Conservation (phyloP, 1,139 yeast genomes). For the Candida pseudoviswanathii region DNA sequence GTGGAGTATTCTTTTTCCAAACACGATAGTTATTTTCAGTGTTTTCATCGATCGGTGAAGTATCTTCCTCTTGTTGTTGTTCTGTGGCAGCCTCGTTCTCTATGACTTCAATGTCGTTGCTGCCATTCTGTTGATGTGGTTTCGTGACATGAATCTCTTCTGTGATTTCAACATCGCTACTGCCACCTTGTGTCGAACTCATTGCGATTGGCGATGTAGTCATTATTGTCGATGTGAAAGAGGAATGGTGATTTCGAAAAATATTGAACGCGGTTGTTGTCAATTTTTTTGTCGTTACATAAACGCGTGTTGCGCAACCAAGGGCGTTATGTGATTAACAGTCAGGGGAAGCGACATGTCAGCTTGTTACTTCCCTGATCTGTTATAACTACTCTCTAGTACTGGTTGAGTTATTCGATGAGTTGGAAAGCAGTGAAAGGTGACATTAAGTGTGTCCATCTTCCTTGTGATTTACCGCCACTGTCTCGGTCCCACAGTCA, state of each 20-base stretch:
- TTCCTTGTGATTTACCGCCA: too few relatives aligned
- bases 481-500: too few relatives aligned
- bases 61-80: slow-evolving; percentile 6
- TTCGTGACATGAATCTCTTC: not conserved
- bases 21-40: slow-evolving; percentile 41
- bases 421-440: too few relatives aligned
- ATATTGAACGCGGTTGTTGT: not conserved
- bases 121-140: not conserved
- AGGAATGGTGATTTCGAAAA: not conserved
- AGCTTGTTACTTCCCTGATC: too few relatives aligned
- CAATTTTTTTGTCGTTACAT: not conserved
- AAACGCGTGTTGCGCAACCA: not conserved
- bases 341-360: too few relatives aligned
- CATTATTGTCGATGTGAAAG: not conserved
- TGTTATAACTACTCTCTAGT: too few relatives aligned
- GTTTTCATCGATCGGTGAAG: slow-evolving; percentile 23
- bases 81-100: not conserved
- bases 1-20: slow-evolving; percentile 61
- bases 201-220: not conserved
- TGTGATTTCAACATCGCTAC: not conserved
- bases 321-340: too few relatives aligned
- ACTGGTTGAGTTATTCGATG: too few relatives aligned
- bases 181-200: not conserved
- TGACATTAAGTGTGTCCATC: too few relatives aligned
- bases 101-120: not conserved